phyloP scores from a whole-genome alignment of 2,329 filamentous ascomycete species.

The Hansfordia pulvinata region DNA sequence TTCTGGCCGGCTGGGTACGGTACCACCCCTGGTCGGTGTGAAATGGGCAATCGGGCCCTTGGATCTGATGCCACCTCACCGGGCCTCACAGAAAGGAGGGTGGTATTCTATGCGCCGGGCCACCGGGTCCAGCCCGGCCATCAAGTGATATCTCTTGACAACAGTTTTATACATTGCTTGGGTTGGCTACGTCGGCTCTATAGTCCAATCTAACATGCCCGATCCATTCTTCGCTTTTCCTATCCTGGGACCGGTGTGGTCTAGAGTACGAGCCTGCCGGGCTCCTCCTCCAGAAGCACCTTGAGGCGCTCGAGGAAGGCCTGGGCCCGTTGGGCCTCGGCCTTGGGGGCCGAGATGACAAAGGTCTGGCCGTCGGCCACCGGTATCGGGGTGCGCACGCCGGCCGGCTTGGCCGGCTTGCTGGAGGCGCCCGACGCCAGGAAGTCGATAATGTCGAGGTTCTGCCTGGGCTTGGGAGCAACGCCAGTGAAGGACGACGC shows the following conservation, averaged over 20 bases:
- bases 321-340: conserved; percentile 69
- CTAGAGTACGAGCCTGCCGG: conserved; percentile 58
- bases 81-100: too few relatives aligned
- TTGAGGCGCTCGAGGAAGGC: conserved; percentile 82
- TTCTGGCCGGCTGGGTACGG: too few relatives aligned
- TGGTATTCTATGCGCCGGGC: too few relatives aligned
- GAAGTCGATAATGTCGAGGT: conserved; percentile 72
- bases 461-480: conserved; percentile 24
- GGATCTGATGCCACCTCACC: too few relatives aligned
- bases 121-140: too few relatives aligned
- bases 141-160: too few relatives aligned
- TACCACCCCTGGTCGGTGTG: too few relatives aligned
- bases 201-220: too few relatives aligned
- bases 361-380: conserved; percentile 58
- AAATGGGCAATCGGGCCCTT: too few relatives aligned
- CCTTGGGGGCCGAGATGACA: conserved; percentile 63
- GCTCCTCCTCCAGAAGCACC: conserved; percentile 66
- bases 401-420: conserved; percentile 24
- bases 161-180: too few relatives aligned
- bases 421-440: conserved; percentile 30
- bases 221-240: neutral
- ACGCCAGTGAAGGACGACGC: conserved; percentile 21
- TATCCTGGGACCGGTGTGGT: neutral
- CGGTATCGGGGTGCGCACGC: too few relatives aligned
- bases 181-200: too few relatives aligned